Percentiles rank a stretch among this genome's conserved stretches.
These are phyloP conservation scores for Apiotrichum domesticum DNA, from an alignment of 1,284 basidiomycete genomes.

Conservation along the genomic window DNA sequence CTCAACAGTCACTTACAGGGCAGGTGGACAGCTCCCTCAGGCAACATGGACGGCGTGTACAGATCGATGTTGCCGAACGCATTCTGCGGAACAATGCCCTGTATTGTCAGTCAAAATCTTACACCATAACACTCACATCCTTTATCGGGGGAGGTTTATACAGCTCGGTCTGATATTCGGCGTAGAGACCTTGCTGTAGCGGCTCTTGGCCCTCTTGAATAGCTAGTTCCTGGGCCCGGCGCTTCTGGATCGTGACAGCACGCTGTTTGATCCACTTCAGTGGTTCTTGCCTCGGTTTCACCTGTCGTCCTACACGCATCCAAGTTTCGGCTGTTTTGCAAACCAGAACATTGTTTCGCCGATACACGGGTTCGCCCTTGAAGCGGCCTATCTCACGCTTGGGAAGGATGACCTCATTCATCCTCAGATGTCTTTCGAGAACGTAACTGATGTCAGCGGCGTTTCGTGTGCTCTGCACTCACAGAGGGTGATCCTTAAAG, in stretches of 20 bases:
- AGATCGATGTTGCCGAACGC: slow-evolving; percentile 96
- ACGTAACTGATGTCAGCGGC: slow-evolving; percentile 59
- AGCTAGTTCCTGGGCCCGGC: slow-evolving; percentile 75
- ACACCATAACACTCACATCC: slow-evolving; percentile 55
- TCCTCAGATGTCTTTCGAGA: slow-evolving; percentile 79
- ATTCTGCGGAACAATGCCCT: slow-evolving; percentile 92
- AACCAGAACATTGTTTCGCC: slow-evolving; percentile 70
- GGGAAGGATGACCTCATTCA: slow-evolving; percentile 82
- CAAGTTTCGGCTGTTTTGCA: slow-evolving; percentile 91
- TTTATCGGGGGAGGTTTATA: slow-evolving; percentile 73
- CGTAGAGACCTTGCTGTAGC: slow-evolving; percentile 80
- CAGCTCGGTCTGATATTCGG: slow-evolving; percentile 74
- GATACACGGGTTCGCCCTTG: slow-evolving; percentile 87
- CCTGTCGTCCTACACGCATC: slow-evolving; percentile 76
- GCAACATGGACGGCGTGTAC: slow-evolving; percentile 92
- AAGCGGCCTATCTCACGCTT: slow-evolving; percentile 82
- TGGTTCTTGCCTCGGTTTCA: slow-evolving; percentile 71
- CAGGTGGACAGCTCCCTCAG: slow-evolving; percentile 75
- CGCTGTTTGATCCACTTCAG: slow-evolving; percentile 86
- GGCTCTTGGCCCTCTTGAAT: slow-evolving; percentile 56
- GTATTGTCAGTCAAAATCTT: slow-evolving; percentile 5
- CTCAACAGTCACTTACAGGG: slow-evolving; percentile 59
- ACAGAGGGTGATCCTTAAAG: slow-evolving; percentile 95
- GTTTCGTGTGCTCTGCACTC: slow-evolving; percentile 25
- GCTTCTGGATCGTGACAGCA: slow-evolving; percentile 72